Evolutionary conservation across 169 alveolate genomes (phyloP).

Genomic region (Plasmodium malariae): DNA sequence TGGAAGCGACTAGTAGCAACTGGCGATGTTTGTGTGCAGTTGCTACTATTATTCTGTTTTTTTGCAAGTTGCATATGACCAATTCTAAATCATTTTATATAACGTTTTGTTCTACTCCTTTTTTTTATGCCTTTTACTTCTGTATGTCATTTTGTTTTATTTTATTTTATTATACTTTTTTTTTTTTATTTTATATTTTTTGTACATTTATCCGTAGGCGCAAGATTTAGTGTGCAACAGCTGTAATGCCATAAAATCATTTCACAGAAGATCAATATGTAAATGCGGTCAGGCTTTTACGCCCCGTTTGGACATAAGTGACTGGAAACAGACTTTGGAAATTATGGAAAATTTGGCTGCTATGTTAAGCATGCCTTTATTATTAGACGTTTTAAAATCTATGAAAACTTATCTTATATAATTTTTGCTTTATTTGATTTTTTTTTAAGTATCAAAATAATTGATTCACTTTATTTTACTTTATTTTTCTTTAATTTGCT

Average conservation of each 20-base stretch:
- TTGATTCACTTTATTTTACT: neutral
- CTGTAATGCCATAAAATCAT: conserved; percentile 69
- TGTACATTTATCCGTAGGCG: conserved; percentile 23
- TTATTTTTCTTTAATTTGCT: too few relatives aligned
- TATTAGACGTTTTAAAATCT: conserved; percentile 53
- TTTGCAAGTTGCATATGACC: too few relatives aligned
- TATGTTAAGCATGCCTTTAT: conserved; percentile 61
- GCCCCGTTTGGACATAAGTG: conserved; percentile 51
- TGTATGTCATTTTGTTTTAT: neutral
- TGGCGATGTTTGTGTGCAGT: too few relatives aligned
- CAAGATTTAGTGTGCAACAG: conserved; percentile 71
- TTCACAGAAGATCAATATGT: conserved; percentile 70
- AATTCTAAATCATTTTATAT: too few relatives aligned
- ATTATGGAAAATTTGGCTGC: conserved; percentile 62
- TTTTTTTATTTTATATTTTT: neutral
- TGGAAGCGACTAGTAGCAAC: too few relatives aligned
- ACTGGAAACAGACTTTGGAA: conserved; percentile 61
- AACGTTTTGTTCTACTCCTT: neutral
- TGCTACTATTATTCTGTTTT: too few relatives aligned
- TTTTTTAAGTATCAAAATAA: neutral
- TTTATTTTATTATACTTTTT: neutral
- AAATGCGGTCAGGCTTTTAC: conserved; percentile 56
- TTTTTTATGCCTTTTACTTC: neutral
- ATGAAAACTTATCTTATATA: conserved; percentile 70
- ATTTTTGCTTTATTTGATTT: neutral